Base-by-base conservation (phyloP, 129 eudicot species). In the Lactuca saligna region DNA sequence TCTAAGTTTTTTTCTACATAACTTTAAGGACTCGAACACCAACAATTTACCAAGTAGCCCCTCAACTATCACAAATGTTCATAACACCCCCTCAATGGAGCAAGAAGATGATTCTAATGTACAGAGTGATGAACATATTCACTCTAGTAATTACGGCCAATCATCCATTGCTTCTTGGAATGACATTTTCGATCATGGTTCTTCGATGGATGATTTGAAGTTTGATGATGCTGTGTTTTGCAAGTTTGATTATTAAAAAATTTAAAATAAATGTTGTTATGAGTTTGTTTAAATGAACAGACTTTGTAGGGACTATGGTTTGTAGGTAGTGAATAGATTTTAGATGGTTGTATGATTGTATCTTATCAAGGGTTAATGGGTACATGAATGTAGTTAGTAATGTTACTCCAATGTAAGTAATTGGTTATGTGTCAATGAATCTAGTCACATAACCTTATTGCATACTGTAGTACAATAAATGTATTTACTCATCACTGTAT, bases 101-200 rank as follows among this genome's bases (percentile, higher is more conserved):
- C 58, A 54, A 41, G 72, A 80, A 68, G 71, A 54, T 16, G 78
- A 54, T 31, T 73, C 78, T 41, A 63, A 64, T 64, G 65, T 71
- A 29, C 65, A 64, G 44, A 73, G 78, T 54, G 58, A 17, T 55
- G 50, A 39, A 29, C 25, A 70, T 57, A 3, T 57, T 33, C 7
- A 46, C 66, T 8, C 31, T 44, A 25, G 15, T 54, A 38, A 62
- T 41, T 12, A 63, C 55, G 65, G 12, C 25, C 20, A 32, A 62
- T 44, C 64, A 55, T 73, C 58, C 49, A 39, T 41, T 5, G 17
- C 48, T 3, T 54, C 5, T 34, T 73, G 71, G 78, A 73, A 64
- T 17, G 65, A 55, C 49, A 31, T 15, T 29, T 39, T 54, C 20
- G 17, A 6, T 13, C 2, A 55, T 29, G 78, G 59, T 55, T 9